A percentile compares a stretch with the other conserved stretches of the same genome.
phyloP scores from a whole-genome alignment of 441 rosid species.

The Pelargonium australe region DNA sequence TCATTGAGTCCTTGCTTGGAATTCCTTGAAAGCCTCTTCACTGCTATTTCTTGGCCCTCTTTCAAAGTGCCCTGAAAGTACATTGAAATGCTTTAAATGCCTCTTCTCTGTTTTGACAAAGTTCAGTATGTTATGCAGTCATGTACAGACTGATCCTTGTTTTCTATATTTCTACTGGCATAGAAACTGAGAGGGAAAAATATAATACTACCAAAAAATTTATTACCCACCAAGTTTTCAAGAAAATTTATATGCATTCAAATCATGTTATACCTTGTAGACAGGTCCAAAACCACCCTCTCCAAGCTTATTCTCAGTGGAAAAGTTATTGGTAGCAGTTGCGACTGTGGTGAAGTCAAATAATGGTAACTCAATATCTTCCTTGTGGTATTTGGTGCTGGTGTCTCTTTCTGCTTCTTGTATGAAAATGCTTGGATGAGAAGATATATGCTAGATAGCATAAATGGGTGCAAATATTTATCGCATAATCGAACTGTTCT shows the following conservation, averaged over 20 bases:
- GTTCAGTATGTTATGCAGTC: neutral
- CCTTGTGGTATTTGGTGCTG: conserved; percentile 8
- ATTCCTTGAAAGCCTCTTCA: conserved; percentile 30
- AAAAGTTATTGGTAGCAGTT: conserved; percentile 23
- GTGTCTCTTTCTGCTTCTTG: neutral
- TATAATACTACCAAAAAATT: too few relatives aligned
- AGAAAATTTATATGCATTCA: neutral
- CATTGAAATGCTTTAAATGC: too few relatives aligned
- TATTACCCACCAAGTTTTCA: too few relatives aligned
- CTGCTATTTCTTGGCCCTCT: conserved; percentile 30
- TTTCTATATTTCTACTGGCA: too few relatives aligned
- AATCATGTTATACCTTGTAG: conserved; percentile 21
- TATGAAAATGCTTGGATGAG: neutral
- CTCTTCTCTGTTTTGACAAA: neutral
- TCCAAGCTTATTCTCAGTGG: conserved; percentile 22
- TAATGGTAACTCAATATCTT: conserved; percentile 20
- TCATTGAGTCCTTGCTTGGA: conserved; percentile 33
- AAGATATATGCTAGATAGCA: neutral
- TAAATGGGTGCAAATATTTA: too few relatives aligned
- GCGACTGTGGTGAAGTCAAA: conserved; percentile 15
- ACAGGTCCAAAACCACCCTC: conserved; percentile 31
- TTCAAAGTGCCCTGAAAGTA: conserved; percentile 19
- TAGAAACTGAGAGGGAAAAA: too few relatives aligned
- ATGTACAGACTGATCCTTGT: neutral
- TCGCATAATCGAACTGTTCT: too few relatives aligned